A percentile compares a stretch with the other conserved stretches of the same genome.
Evolutionary conservation across 306 rosid species (phyloP).

Genomic region (Lathyrus oleraceus): DNA sequence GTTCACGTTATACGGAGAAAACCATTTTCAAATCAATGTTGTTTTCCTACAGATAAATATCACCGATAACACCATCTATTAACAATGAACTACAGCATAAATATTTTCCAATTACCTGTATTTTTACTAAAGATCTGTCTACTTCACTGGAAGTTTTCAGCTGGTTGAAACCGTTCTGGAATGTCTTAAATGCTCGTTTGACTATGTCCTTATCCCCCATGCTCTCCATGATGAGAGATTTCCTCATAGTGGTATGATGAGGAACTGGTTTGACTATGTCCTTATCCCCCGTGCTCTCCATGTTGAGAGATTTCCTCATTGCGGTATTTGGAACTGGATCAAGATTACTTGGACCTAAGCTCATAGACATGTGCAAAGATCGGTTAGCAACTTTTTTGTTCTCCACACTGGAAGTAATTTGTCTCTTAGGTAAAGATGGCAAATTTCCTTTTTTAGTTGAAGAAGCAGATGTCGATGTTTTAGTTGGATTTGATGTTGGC

Average conservation of each 20-base stretch:
- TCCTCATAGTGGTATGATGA: conserved; percentile 49
- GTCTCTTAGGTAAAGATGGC: conserved; percentile 50
- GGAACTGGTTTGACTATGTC: conserved; percentile 78
- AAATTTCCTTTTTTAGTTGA: conserved; percentile 51
- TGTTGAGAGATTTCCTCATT: conserved; percentile 64
- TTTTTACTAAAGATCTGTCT: conserved; percentile 47
- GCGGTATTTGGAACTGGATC: conserved; percentile 49
- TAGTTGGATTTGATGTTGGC: conserved; percentile 43
- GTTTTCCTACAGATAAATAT: neutral
- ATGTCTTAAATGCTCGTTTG: conserved; percentile 86
- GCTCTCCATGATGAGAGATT: conserved; percentile 76
- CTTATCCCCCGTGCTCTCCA: conserved; percentile 95
- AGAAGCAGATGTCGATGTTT: conserved; percentile 42
- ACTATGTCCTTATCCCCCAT: conserved; percentile 97
- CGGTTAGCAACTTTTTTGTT: conserved; percentile 57
- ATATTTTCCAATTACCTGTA: conserved; percentile 53
- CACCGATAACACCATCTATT: neutral
- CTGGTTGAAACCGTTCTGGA: conserved; percentile 72
- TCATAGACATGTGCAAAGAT: conserved; percentile 66
- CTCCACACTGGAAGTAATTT: conserved; percentile 45
- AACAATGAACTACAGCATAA: conserved; percentile 23
- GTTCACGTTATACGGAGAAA: conserved; percentile 23
- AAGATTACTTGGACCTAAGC: conserved; percentile 56
- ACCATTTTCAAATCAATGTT: conserved; percentile 22
- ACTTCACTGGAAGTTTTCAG: conserved; percentile 46